These are phyloP conservation scores for Cucumis hystrix DNA, from an alignment of 306 rosid genomes.

Conservation along the genomic window DNA sequence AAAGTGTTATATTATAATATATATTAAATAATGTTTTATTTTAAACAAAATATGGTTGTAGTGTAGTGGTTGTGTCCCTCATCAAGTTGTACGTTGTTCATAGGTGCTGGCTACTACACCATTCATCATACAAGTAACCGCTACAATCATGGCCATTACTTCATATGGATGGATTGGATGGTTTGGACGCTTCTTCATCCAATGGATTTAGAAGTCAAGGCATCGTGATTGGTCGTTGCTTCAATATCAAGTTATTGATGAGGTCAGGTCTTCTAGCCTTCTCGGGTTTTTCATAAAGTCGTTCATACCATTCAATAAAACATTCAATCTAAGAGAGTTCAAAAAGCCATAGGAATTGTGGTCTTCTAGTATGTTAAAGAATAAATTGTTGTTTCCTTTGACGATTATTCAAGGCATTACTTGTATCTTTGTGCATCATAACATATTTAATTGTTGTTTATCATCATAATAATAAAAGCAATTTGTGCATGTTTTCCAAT, in stretches of 20 bases:
- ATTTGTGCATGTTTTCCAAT: not conserved
- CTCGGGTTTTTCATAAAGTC: not conserved
- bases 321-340: not conserved
- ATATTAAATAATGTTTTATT: no score
- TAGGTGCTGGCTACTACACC: conserved; percentile 91
- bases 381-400: not conserved
- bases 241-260: conserved; percentile 3
- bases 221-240: conserved; percentile 13
- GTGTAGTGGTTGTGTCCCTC: no score
- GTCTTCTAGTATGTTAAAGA: no score
- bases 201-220: conserved; percentile 31
- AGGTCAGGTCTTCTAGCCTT: not conserved
- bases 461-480: not conserved
- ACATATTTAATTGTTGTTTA: no score
- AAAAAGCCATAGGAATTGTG: not conserved
- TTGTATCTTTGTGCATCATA: not conserved
- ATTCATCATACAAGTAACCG: conserved; percentile 87
- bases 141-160: conserved; percentile 81
- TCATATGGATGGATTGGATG: conserved; percentile 96
- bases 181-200: conserved; percentile 83
- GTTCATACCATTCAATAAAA: not conserved
- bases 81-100: no score
- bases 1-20: no score
- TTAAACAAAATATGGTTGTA: no score
- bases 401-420: not conserved